A percentile compares a stretch with the other conserved stretches of the same genome.
These are phyloP conservation scores for Laguncularia racemosa DNA, from an alignment of 345 rosid genomes.

Conservation along the genomic window DNA sequence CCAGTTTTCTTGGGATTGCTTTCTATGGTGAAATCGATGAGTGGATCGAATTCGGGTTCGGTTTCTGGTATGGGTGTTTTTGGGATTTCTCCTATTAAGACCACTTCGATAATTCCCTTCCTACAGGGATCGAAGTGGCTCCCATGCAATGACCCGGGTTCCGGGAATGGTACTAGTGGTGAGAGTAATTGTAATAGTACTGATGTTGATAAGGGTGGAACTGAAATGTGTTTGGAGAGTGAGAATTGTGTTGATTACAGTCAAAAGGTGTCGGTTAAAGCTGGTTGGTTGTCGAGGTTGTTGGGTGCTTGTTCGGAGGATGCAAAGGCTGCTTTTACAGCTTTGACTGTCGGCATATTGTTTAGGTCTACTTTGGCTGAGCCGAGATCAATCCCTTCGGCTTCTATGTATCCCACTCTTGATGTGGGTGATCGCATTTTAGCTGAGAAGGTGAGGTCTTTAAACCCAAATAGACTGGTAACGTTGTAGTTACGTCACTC, in stretches of 20 bases:
- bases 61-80: conserved; percentile 19
- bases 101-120: conserved; percentile 59
- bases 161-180: background rate
- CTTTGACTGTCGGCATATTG: conserved; percentile 60
- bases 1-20: conserved; percentile 48
- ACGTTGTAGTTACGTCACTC: too few species aligned
- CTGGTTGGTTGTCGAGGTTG: conserved; percentile 49
- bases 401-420: conserved; percentile 83
- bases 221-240: conserved; percentile 10
- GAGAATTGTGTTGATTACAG: conserved; percentile 18
- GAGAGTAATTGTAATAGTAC: conserved; percentile 10
- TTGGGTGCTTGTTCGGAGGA: conserved; percentile 64
- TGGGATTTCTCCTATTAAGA: conserved; percentile 56
- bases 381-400: conserved; percentile 83
- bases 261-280: conserved; percentile 6
- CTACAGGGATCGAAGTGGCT: conserved; percentile 76
- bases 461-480: background rate
- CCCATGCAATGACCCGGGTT: conserved; percentile 40
- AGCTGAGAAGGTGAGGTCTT: conserved; percentile 70
- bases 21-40: conserved; percentile 52
- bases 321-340: conserved; percentile 81
- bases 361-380: conserved; percentile 73
- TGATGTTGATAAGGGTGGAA: conserved; percentile 43
- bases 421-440: conserved; percentile 84
- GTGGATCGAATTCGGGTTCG: conserved; percentile 17